Evolutionary conservation across 805 yeast species (phyloP), one percentile per base, ranked within the genome.

Genomic region (Spathaspora gorwiae): DNA sequence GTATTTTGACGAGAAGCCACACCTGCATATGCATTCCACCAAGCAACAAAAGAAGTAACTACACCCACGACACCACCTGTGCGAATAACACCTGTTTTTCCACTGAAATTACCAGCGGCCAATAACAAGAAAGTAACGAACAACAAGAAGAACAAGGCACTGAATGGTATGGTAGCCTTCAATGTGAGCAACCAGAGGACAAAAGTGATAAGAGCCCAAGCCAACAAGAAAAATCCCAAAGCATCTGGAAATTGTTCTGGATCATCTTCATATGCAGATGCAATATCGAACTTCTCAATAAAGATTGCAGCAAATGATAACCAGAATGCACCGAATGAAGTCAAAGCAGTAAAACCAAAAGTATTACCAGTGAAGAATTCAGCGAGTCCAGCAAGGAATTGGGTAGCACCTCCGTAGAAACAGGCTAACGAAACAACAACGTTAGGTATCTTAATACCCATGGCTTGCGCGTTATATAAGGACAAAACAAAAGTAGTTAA

Each of bases 301-400:
- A 75, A 62, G 38, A 84, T 73, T 1, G 87, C 83, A 30, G 79
- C 84, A 55, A 65, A 84, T 19, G 83, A 65, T 54, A 83, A 57
- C 90, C 90, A 84, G 61, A 83, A 84, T 3, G 83, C 84, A 42
- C 90, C 90, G 53, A 71, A 82, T 4, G 83, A 77, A 39, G 76
- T 59, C 44, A 83, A 66, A 2, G 86, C 85, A 10, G 82, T 75
- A 46, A 80, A 84, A 65, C 83, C 87, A 65, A 83, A 83, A 15
- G 84, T 78, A 63, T 83, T 82, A 44, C 80, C 86, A 38, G 76
- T 57, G 3, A 79, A 78, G 51, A 80, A 69, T 59, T 81, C 86
- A 84, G 84, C 81, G 64, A 80, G 68, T 24, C 87, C 87, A 13
- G 85, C 85, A 30, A 77, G 61, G 24, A 81, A 54, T 63, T 82